A percentile compares a stretch with the other conserved stretches of the same genome.
Evolutionary conservation across 768 basidiomycete species (phyloP).

Genomic region (Pulveroboletus sp.): DNA sequence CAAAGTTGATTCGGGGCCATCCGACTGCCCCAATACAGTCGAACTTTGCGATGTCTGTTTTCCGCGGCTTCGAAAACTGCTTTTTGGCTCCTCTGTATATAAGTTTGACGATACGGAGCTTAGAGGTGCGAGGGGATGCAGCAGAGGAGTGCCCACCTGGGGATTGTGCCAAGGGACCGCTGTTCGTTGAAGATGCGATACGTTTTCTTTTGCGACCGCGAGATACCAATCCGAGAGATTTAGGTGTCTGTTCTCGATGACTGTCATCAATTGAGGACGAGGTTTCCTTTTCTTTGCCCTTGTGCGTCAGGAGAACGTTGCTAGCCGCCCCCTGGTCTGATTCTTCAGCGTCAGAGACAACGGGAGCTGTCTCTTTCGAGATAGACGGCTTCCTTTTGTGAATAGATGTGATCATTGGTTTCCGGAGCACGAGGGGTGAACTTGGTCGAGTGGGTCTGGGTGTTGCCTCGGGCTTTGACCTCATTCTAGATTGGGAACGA

Average conservation of each 20-base stretch:
- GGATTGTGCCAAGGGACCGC: conserved; percentile 5
- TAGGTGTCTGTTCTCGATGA: conserved; percentile 9
- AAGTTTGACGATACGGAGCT: conserved; percentile 7
- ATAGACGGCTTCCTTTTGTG: conserved; percentile 3
- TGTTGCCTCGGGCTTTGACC: neutral
- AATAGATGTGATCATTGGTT: conserved; percentile 8
- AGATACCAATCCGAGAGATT: conserved; percentile 8
- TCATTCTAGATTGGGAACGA: conserved; percentile 4
- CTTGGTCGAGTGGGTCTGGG: conserved; percentile 3
- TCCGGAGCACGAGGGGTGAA: conserved; percentile 5
- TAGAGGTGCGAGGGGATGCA: conserved; percentile 2
- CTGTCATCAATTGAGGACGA: neutral
- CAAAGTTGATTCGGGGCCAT: neutral
- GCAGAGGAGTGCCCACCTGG: conserved; percentile 20
- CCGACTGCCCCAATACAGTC: neutral
- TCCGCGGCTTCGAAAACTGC: conserved; percentile 4
- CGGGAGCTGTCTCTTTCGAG: neutral
- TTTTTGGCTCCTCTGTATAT: conserved; percentile 6
- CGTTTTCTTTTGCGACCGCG: conserved; percentile 25
- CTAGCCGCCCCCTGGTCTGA: conserved; percentile 2
- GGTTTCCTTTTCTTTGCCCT: conserved; percentile 21
- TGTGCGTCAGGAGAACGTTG: neutral
- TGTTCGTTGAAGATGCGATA: conserved; percentile 12
- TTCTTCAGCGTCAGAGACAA: neutral
- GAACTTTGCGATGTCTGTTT: conserved; percentile 7